Evolutionary conservation across 2,329 filamentous ascomycete genomes (phyloP).

Genomic region (Colletotrichum nymphaeae): DNA sequence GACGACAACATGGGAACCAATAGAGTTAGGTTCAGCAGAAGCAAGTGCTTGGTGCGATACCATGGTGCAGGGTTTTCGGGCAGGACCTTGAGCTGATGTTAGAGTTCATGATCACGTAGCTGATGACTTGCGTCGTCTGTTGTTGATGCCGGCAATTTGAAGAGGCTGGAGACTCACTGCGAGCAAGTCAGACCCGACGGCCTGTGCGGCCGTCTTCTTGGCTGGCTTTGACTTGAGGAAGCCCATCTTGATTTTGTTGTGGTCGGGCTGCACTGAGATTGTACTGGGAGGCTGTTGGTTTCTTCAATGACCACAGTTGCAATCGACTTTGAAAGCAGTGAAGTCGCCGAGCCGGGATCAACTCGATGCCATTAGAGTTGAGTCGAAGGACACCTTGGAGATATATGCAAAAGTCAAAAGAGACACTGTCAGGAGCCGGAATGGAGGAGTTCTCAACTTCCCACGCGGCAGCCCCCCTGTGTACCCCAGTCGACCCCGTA

Average conservation of each 20-base stretch:
- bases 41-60: slow-evolving; percentile 54
- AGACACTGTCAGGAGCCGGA: background rate
- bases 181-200: slow-evolving; percentile 24
- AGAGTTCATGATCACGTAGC: slow-evolving; percentile 1
- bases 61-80: slow-evolving; percentile 54
- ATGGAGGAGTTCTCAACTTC: background rate
- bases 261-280: slow-evolving; percentile 18
- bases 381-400: background rate
- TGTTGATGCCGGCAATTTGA: background rate
- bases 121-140: slow-evolving; percentile 4
- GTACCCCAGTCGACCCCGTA: slow-evolving; percentile 19
- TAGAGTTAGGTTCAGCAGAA: slow-evolving; percentile 56
- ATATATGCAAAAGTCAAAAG: slow-evolving; percentile 5
- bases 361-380: background rate
- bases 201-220: slow-evolving; percentile 16
- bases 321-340: slow-evolving; percentile 8
- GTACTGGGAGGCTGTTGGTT: background rate
- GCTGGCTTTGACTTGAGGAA: slow-evolving; percentile 12
- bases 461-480: background rate
- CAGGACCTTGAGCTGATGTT: slow-evolving; percentile 44
- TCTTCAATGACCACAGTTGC: background rate
- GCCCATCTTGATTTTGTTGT: slow-evolving; percentile 11
- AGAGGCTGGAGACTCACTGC: slow-evolving; percentile 10
- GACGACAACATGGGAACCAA: slow-evolving; percentile 56
- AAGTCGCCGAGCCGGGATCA: slow-evolving; percentile 16